phyloP scores from a whole-genome alignment of 2,329 filamentous ascomycete genomes.

The Talaromyces sp. region DNA sequence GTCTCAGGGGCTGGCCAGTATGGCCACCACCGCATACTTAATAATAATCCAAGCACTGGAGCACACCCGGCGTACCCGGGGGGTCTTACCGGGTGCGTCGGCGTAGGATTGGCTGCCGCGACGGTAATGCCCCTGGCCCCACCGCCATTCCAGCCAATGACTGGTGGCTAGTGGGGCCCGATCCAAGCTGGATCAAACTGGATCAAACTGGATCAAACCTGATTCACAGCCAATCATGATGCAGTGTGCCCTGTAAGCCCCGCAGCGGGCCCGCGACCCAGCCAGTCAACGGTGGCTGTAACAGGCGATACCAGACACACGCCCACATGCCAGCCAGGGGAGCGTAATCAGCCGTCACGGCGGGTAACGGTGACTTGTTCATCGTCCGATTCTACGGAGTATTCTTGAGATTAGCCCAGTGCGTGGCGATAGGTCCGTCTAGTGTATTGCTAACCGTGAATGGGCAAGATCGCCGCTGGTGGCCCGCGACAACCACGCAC shows the following conservation, averaged over 20 bases:
- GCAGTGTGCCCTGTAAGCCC: not conserved
- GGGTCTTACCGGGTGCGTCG: not conserved
- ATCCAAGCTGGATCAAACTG: not conserved
- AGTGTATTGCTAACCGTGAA: not conserved
- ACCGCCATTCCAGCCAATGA: not conserved
- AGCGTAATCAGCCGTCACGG: not conserved
- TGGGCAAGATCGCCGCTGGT: not conserved
- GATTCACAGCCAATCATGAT: not conserved
- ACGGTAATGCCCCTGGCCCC: constrained; percentile 2
- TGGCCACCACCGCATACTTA: not conserved
- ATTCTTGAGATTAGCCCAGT: not conserved
- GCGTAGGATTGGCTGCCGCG: not conserved
- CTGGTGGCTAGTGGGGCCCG: not conserved
- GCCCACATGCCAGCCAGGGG: not conserved
- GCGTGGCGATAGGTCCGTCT: not conserved
- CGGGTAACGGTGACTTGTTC: not conserved
- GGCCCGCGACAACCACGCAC: not conserved
- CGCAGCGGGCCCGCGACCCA: not conserved
- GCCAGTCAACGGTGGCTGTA: not conserved
- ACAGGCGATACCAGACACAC: not conserved
- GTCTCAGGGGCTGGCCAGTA: constrained; percentile 12
- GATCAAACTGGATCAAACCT: not conserved
- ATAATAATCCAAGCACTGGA: not conserved
- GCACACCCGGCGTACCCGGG: not conserved
- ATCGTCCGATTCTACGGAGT: not conserved